These are phyloP conservation scores for Candida golubevii DNA, from an alignment of 805 yeast species.

Conservation along the genomic window DNA sequence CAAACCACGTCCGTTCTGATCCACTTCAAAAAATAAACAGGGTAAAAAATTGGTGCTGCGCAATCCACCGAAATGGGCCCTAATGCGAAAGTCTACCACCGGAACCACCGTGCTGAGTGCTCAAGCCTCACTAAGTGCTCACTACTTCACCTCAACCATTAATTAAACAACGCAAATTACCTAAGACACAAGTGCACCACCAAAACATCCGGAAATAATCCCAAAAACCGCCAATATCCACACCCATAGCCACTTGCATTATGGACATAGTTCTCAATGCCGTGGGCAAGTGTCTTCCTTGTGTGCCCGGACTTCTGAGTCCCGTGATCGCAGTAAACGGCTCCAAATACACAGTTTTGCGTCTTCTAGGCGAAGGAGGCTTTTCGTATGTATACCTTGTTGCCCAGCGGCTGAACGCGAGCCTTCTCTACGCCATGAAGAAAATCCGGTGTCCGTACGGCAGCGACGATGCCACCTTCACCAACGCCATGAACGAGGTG, in stretches of 20 bases:
- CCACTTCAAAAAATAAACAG: too few species aligned
- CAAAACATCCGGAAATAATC: neutral
- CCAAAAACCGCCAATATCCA: neutral
- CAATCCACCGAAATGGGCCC: too few species aligned
- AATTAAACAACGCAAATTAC: neutral
- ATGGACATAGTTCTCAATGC: constrained; percentile 13
- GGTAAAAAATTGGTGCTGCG: too few species aligned
- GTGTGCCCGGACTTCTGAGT: constrained; percentile 38
- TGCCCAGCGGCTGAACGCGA: constrained; percentile 35
- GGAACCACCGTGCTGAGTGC: too few species aligned
- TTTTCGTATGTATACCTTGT: constrained; percentile 84
- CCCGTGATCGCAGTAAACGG: constrained; percentile 64
- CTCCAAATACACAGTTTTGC: constrained; percentile 55
- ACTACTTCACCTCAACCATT: neutral
- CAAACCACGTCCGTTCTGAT: too few species aligned
- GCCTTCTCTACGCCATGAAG: constrained; percentile 64
- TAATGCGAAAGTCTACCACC: too few species aligned
- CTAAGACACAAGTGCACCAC: neutral
- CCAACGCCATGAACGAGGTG: constrained; percentile 70
- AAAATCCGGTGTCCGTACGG: constrained; percentile 88
- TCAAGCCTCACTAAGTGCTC: neutral
- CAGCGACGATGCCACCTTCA: constrained; percentile 57
- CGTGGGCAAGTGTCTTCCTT: constrained; percentile 37
- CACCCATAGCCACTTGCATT: neutral
- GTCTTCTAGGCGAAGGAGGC: constrained; percentile 87